Conservation (phyloP, 352 stramenopile genomes). For the Saprolegnia parasitica region DNA sequence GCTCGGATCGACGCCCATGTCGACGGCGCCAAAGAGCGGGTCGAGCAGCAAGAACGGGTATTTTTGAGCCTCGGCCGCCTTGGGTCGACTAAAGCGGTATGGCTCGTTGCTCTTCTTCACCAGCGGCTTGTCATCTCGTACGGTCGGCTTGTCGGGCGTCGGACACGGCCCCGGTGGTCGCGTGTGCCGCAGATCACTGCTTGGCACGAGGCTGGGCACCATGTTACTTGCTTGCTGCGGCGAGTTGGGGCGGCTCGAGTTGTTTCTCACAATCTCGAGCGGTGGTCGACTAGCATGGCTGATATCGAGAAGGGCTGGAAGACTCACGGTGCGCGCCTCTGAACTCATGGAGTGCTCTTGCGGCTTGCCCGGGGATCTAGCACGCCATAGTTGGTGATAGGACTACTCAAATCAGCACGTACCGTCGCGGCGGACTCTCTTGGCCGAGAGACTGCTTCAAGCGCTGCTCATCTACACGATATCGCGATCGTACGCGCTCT, state of each 20-base stretch:
- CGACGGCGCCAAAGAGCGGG: slow-evolving; percentile 23
- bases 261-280: background rate
- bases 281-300: background rate
- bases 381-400: no score
- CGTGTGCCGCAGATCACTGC: slow-evolving; percentile 11
- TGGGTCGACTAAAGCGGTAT: slow-evolving; percentile 16
- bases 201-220: background rate
- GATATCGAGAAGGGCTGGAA: background rate
- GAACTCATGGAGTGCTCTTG: no score
- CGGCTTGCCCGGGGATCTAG: no score
- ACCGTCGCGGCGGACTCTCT: no score
- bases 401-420: no score
- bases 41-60: slow-evolving; percentile 28
- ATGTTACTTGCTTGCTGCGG: no score
- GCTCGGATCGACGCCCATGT: slow-evolving; percentile 23
- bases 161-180: slow-evolving; percentile 6
- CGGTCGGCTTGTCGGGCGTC: background rate
- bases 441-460: no score
- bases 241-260: background rate
- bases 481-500: no score
- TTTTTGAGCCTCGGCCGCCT: slow-evolving; percentile 12
- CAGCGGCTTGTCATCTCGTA: background rate
- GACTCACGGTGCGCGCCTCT: no score
- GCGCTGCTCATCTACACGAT: no score
- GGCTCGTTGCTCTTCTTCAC: background rate